phyloP scores from a whole-genome alignment of 306 rosid genomes.

The Rubus parviflorus region DNA sequence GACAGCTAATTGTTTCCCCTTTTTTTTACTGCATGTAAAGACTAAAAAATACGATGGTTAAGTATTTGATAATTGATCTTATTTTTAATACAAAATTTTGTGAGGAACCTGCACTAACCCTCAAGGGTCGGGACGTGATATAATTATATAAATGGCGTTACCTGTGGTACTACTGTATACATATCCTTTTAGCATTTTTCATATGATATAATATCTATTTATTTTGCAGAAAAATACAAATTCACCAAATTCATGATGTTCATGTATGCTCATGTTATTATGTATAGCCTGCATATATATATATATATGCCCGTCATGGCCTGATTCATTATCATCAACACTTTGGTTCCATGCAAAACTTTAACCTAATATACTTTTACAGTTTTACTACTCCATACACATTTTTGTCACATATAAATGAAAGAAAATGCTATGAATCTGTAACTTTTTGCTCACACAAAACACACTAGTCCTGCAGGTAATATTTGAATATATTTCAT shows the following conservation, averaged over 20 bases:
- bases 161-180: too few species aligned
- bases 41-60: too few species aligned
- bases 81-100: too few species aligned
- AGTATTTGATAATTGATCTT: too few species aligned
- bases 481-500: neutral
- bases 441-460: neutral
- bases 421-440: too few species aligned
- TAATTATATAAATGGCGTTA: too few species aligned
- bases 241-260: neutral
- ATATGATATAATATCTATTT: neutral
- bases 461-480: neutral
- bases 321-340: neutral
- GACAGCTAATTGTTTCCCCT: conserved; percentile 11
- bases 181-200: too few species aligned
- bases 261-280: neutral
- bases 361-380: too few species aligned
- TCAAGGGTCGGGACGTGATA: too few species aligned
- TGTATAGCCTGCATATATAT: neutral
- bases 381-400: too few species aligned
- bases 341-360: neutral
- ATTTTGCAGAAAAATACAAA: neutral
- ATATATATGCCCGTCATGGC: neutral
- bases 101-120: too few species aligned
- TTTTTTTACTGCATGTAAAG: neutral
- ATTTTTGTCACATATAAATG: too few species aligned